These are phyloP conservation scores for Epithemia pelagica DNA, from an alignment of 108 stramenopile genomes.

Conservation along the genomic window DNA sequence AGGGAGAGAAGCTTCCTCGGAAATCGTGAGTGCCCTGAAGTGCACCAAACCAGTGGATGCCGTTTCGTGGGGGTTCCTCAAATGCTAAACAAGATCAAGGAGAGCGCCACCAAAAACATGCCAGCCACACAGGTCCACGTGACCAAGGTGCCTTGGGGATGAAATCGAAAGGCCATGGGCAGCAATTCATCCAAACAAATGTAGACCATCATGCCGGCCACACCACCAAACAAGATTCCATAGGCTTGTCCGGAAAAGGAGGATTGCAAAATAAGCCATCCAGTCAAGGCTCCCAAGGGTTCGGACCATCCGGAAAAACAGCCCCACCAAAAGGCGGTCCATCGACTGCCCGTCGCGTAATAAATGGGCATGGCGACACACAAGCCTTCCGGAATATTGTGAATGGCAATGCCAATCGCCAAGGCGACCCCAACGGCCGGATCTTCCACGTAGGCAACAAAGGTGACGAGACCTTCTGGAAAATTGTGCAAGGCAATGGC, in stretches of 20 bases:
- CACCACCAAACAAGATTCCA: constrained; percentile 59
- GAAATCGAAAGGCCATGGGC: constrained; percentile 16
- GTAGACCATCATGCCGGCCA: constrained; percentile 74
- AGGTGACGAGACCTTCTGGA: constrained; percentile 88
- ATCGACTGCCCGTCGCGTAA: constrained; percentile 77
- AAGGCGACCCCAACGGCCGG: constrained; percentile 67
- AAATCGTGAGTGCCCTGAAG: too few species aligned
- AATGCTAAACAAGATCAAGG: constrained; percentile 53
- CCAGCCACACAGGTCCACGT: constrained; percentile 57
- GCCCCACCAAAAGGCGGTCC: constrained; percentile 77
- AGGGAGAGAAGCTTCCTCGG: too few species aligned
- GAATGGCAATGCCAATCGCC: constrained; percentile 82
- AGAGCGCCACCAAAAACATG: constrained; percentile 73
- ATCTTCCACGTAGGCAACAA: constrained; percentile 67
- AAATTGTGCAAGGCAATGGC: constrained; percentile 87
- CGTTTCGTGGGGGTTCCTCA: too few species aligned
- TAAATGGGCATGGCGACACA: constrained; percentile 87
- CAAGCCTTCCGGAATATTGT: constrained; percentile 88
- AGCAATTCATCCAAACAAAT: constrained; percentile 18
- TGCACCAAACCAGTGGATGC: too few species aligned
- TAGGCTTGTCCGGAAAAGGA: constrained; percentile 35
- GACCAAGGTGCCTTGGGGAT: constrained; percentile 10
- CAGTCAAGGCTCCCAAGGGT: constrained; percentile 68
- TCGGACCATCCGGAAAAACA: constrained; percentile 67
- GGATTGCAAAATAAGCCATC: constrained; percentile 56